phyloP scores from a whole-genome alignment of 768 basidiomycete species.

The Lentinus brumalis region DNA sequence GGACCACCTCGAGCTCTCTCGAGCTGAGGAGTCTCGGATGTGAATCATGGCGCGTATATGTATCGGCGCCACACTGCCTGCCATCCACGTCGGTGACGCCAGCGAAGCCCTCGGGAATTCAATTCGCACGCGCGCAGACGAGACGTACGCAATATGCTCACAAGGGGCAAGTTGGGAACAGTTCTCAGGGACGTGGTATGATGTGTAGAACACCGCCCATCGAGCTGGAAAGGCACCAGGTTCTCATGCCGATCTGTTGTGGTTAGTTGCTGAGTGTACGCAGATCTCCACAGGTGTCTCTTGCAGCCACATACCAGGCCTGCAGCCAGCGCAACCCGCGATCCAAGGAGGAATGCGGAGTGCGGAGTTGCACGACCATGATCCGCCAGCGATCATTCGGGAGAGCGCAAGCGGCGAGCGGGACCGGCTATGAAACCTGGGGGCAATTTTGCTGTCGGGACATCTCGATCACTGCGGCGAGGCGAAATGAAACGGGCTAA shows the following conservation, averaged over 20 bases:
- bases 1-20: background rate
- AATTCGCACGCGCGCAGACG: background rate
- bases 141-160: constrained; percentile 1
- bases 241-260: too few species aligned
- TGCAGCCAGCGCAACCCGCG: too few species aligned
- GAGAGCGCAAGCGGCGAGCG: background rate
- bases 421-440: background rate
- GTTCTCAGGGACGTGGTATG: background rate
- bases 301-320: too few species aligned
- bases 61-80: too few species aligned
- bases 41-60: too few species aligned
- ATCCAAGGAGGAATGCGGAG: background rate
- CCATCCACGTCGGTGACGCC: too few species aligned
- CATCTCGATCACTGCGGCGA: constrained; percentile 1
- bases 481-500: constrained; percentile 5
- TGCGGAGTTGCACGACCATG: background rate
- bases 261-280: too few species aligned
- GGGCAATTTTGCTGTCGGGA: constrained; percentile 1
- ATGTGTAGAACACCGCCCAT: too few species aligned
- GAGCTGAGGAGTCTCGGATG: too few species aligned
- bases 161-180: constrained; percentile 8
- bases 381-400: constrained; percentile 13
- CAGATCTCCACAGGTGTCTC: too few species aligned
- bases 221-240: too few species aligned
- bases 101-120: too few species aligned